Conservation (phyloP, 768 basidiomycete genomes). For the Sarcomyxa edulis region DNA sequence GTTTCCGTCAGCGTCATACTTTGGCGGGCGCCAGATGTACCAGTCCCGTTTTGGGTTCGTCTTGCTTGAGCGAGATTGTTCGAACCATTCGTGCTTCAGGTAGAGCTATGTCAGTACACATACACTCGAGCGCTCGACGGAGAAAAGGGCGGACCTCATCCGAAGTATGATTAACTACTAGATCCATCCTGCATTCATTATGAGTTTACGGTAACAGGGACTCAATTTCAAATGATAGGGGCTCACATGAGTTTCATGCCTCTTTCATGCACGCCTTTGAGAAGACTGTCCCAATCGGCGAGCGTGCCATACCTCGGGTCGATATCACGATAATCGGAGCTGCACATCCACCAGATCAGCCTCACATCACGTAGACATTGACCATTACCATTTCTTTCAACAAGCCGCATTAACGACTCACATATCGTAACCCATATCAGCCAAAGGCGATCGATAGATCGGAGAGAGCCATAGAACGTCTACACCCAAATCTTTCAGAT, state of each 20-base stretch:
- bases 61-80: conserved; percentile 46
- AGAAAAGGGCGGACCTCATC: conserved; percentile 40
- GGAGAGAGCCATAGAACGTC: conserved; percentile 69
- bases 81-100: conserved; percentile 66
- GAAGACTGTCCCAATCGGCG: conserved; percentile 51
- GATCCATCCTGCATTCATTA: conserved; percentile 52
- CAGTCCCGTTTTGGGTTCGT: conserved; percentile 62
- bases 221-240: no score
- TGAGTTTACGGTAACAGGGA: neutral
- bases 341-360: conserved; percentile 22
- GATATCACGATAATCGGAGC: conserved; percentile 61
- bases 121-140: neutral
- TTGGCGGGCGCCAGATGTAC: conserved; percentile 71
- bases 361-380: no score
- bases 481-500: conserved; percentile 62
- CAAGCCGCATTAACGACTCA: no score
- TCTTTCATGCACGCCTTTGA: conserved; percentile 48
- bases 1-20: conserved; percentile 44
- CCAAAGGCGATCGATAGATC: conserved; percentile 63
- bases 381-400: no score
- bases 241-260: conserved; percentile 71
- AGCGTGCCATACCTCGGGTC: conserved; percentile 63
- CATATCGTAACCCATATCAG: conserved; percentile 77
- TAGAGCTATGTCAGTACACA: neutral
- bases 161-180: conserved; percentile 73